These are phyloP conservation scores for Avena eriantha DNA, from an alignment of 176 grass and related monocot genomes.

Conservation along the genomic window DNA sequence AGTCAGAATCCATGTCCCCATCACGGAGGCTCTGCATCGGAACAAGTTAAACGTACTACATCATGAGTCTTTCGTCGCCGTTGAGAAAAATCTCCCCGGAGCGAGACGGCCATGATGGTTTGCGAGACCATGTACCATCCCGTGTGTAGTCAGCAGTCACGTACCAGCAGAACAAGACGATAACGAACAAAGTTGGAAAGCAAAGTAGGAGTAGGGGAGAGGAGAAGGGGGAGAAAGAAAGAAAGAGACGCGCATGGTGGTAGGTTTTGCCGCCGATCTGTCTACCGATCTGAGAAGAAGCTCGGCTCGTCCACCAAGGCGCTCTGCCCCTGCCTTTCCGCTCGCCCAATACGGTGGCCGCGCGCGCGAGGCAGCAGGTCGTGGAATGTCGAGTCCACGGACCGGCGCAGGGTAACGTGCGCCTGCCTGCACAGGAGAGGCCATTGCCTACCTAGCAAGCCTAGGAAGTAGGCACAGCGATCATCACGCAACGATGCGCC, in stretches of 20 bases:
- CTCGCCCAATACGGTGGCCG: not conserved
- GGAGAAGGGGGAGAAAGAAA: not conserved
- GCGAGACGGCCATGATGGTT: not conserved
- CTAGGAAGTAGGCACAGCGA: not conserved
- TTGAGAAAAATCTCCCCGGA: not conserved
- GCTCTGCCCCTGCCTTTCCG: constrained; percentile 8
- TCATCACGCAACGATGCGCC: not conserved
- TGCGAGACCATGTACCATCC: not conserved
- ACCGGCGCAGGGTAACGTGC: constrained; percentile 15
- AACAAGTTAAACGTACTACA: not conserved
- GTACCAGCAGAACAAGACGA: not conserved
- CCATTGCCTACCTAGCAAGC: not conserved
- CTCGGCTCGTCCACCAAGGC: not conserved
- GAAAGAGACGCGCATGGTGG: not conserved
- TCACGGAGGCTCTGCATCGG: not conserved
- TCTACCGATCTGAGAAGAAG: not conserved
- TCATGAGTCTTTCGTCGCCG: not conserved
- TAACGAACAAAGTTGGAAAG: constrained; percentile 3
- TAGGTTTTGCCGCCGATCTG: not conserved
- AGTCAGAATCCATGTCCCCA: not conserved
- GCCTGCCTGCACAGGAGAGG: not conserved
- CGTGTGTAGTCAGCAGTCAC: not conserved
- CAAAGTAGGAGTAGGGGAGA: not conserved
- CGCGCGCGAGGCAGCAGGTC: not conserved
- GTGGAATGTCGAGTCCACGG: constrained; percentile 19